These are phyloP conservation scores for Bombardia bombarda DNA, from an alignment of 495 filamentous ascomycete genomes.

Conservation along the genomic window DNA sequence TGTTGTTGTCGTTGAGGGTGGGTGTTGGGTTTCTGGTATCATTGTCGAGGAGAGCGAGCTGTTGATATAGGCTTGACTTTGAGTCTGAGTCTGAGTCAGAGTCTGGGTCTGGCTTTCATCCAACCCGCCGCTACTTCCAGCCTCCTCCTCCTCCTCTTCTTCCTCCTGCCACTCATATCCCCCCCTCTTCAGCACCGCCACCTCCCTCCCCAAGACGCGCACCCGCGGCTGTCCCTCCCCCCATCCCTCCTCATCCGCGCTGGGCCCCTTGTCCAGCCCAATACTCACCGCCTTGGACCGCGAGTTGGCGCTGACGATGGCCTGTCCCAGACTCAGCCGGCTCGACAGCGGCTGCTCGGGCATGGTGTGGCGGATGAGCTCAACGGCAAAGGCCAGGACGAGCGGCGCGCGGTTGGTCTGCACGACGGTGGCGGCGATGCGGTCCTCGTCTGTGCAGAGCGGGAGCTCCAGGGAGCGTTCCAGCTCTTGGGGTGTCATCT, in stretches of 20 bases:
- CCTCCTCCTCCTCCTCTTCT: constrained; percentile 21
- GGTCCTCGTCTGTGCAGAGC: constrained; percentile 45
- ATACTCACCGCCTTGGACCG: constrained; percentile 65
- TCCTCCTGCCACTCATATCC: constrained; percentile 60
- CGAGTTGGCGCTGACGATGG: constrained; percentile 70
- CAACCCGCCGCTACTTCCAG: too few species aligned
- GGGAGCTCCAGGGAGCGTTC: constrained; percentile 63
- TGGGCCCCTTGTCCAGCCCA: constrained; percentile 58
- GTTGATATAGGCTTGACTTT: too few species aligned
- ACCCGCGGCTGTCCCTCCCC: constrained; percentile 66
- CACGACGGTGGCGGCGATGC: constrained; percentile 48
- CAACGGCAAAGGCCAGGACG: constrained; percentile 71
- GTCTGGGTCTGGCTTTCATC: constrained; percentile 10
- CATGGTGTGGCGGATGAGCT: constrained; percentile 68
- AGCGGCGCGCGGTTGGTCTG: constrained; percentile 74
- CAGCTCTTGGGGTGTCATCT: constrained; percentile 50
- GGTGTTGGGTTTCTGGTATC: too few species aligned
- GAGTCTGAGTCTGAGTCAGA: not conserved
- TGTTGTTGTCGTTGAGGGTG: too few species aligned
- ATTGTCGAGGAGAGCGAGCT: too few species aligned
- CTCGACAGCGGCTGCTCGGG: constrained; percentile 77
- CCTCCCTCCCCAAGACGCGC: constrained; percentile 61
- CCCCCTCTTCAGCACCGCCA: constrained; percentile 66
- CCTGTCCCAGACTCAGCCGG: constrained; percentile 69
- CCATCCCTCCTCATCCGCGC: constrained; percentile 64